Evolutionary conservation across 148 eudicot genomes (phyloP).

Genomic region (Nepenthes mirabilis): DNA sequence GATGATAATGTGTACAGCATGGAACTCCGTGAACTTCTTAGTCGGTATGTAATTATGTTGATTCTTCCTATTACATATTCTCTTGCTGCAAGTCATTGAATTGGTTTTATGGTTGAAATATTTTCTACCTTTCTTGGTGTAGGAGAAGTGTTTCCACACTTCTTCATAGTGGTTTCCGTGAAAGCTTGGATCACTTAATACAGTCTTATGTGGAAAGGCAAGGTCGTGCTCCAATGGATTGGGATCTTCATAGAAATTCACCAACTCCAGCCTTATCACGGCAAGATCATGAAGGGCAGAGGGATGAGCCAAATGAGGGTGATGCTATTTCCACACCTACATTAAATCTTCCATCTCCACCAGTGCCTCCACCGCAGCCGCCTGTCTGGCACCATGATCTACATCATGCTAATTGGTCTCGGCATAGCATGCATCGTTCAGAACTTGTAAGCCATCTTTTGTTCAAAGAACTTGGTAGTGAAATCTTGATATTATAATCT

Average conservation of each 20-base stretch:
- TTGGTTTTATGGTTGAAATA: background rate
- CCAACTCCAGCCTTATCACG: slow-evolving; percentile 49
- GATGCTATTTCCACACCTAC: slow-evolving; percentile 45
- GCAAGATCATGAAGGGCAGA: slow-evolving; percentile 46
- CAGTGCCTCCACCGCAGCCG: slow-evolving; percentile 96
- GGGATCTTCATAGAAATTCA: slow-evolving; percentile 79
- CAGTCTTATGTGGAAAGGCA: slow-evolving; percentile 92
- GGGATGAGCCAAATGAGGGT: slow-evolving; percentile 43
- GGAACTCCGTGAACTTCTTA: slow-evolving; percentile 95
- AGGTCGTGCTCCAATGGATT: slow-evolving; percentile 66
- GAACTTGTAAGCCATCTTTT: slow-evolving; percentile 47
- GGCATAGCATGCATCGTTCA: slow-evolving; percentile 72
- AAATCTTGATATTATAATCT: too few relatives aligned
- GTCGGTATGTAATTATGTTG: slow-evolving; percentile 42
- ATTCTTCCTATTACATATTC: background rate
- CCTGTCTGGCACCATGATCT: slow-evolving; percentile 80
- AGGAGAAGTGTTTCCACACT: slow-evolving; percentile 99
- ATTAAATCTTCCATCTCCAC: slow-evolving; percentile 68
- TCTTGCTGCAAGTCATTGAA: background rate
- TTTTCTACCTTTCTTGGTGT: slow-evolving; percentile 6
- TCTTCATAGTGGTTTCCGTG: slow-evolving; percentile 94
- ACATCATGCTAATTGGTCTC: slow-evolving; percentile 79
- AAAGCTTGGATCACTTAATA: slow-evolving; percentile 89
- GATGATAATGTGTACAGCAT: slow-evolving; percentile 95
- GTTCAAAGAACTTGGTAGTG: background rate